phyloP scores from a whole-genome alignment of 768 basidiomycete species.

The Chiua virens region DNA sequence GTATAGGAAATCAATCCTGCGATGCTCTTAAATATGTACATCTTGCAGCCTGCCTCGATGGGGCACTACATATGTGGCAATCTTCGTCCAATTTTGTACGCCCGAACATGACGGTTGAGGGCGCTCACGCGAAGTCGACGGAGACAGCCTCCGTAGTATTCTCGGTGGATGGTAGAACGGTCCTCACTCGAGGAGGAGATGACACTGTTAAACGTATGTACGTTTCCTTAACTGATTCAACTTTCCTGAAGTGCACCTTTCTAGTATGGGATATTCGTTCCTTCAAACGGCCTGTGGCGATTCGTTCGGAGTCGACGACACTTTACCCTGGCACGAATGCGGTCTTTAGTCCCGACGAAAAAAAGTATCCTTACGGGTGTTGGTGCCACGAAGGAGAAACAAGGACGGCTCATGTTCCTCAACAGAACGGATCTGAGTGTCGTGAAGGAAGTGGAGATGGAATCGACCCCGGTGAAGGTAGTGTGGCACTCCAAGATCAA shows the following conservation, averaged over 20 bases:
- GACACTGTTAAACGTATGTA: constrained; percentile 91
- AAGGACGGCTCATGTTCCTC: constrained; percentile 74
- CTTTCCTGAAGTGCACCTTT: constrained; percentile 1
- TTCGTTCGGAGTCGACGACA: constrained; percentile 63
- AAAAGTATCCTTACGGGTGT: constrained; percentile 83
- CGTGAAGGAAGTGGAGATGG: constrained; percentile 65
- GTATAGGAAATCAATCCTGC: constrained; percentile 24
- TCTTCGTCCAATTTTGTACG: constrained; percentile 90
- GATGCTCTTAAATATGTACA: constrained; percentile 4
- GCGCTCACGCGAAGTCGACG: constrained; percentile 82
- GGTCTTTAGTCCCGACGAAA: constrained; percentile 93
- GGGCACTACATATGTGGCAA: constrained; percentile 92
- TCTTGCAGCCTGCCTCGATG: constrained; percentile 78
- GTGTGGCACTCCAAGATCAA: constrained; percentile 98
- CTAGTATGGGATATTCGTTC: constrained; percentile 93
- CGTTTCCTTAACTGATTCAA: neutral
- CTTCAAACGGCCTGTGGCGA: constrained; percentile 85
- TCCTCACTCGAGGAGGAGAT: constrained; percentile 91
- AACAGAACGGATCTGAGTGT: constrained; percentile 67
- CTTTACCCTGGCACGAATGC: constrained; percentile 93
- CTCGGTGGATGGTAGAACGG: constrained; percentile 81
- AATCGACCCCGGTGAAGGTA: constrained; percentile 84
- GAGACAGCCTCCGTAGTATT: constrained; percentile 88
- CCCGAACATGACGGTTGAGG: constrained; percentile 83
- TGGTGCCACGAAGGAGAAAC: constrained; percentile 65